These are phyloP conservation scores for Elongisporangium senticosum DNA, from an alignment of 352 stramenopile species.

Conservation along the genomic window DNA sequence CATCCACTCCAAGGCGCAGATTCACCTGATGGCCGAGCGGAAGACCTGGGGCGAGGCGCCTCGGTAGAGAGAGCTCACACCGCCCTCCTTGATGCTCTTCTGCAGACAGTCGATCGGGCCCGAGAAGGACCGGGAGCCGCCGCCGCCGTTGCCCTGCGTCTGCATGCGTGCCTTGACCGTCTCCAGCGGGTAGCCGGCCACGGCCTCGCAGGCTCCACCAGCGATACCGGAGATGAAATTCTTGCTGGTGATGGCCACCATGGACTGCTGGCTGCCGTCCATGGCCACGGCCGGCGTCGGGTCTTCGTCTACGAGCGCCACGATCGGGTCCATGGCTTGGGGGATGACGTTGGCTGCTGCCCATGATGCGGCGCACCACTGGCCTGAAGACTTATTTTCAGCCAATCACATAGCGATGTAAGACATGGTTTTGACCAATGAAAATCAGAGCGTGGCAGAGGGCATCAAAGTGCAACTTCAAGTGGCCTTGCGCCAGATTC, in stretches of 20 bases:
- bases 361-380: not conserved
- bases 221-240: slow-evolving; percentile 61
- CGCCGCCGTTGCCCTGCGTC: slow-evolving; percentile 33
- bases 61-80: slow-evolving; percentile 54
- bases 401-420: not conserved
- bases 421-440: not conserved
- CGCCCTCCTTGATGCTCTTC: slow-evolving; percentile 49
- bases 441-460: not conserved
- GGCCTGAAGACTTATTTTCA: not conserved
- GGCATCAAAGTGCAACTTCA: not conserved
- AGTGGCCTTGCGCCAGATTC: not conserved
- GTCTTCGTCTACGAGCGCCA: not conserved
- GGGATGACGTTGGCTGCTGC: not conserved
- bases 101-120: slow-evolving; percentile 48
- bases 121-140: slow-evolving; percentile 19
- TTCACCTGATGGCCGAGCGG: slow-evolving; percentile 55
- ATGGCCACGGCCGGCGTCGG: not conserved
- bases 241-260: slow-evolving; percentile 47
- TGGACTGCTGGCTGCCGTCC: slow-evolving; percentile 19
- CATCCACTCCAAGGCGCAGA: slow-evolving; percentile 4
- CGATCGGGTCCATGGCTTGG: not conserved
- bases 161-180: slow-evolving; percentile 68
- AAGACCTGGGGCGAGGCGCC: slow-evolving; percentile 66
- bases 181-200: slow-evolving; percentile 63
- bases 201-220: slow-evolving; percentile 45